phyloP scores from a whole-genome alignment of 129 eudicot species.

The Dittrichia graveolens region DNA sequence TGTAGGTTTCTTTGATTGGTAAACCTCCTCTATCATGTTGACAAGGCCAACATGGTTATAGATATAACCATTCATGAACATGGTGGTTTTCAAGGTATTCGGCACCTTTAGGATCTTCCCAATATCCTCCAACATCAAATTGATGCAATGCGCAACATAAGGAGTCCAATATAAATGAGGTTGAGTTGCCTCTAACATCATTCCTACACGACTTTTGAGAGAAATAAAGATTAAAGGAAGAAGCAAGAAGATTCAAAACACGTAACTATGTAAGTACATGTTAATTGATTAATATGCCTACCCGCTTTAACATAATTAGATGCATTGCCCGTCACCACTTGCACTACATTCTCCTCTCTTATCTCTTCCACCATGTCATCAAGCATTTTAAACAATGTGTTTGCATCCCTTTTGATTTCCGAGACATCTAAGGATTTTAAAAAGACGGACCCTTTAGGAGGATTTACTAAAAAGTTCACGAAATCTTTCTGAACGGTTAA shows the following conservation, averaged over 20 bases:
- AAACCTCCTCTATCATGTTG: slow-evolving; percentile 18
- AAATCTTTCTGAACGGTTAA: background rate
- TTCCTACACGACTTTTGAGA: background rate
- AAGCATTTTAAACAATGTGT: slow-evolving; percentile 16
- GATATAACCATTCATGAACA: background rate
- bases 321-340: too few species aligned
- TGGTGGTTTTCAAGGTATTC: background rate
- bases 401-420: slow-evolving; percentile 2
- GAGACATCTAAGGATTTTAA: slow-evolving; percentile 17
- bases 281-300: background rate
- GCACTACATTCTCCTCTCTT: slow-evolving; percentile 22
- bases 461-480: slow-evolving; percentile 23
- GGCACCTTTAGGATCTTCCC: background rate
- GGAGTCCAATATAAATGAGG: slow-evolving; percentile 17
- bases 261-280: background rate
- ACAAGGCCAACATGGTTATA: too few species aligned
- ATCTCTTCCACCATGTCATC: slow-evolving; percentile 10
- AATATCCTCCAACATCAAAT: slow-evolving; percentile 27
- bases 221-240: too few species aligned
- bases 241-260: background rate
- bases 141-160: slow-evolving; percentile 15
- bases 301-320: background rate
- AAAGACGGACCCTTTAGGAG: background rate
- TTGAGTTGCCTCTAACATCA: background rate
- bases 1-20: slow-evolving; percentile 5